Percentiles rank a stretch among this genome's conserved stretches.
Conservation (phyloP, 2,329 filamentous ascomycete species). For the Cladophialophora exuberans region DNA sequence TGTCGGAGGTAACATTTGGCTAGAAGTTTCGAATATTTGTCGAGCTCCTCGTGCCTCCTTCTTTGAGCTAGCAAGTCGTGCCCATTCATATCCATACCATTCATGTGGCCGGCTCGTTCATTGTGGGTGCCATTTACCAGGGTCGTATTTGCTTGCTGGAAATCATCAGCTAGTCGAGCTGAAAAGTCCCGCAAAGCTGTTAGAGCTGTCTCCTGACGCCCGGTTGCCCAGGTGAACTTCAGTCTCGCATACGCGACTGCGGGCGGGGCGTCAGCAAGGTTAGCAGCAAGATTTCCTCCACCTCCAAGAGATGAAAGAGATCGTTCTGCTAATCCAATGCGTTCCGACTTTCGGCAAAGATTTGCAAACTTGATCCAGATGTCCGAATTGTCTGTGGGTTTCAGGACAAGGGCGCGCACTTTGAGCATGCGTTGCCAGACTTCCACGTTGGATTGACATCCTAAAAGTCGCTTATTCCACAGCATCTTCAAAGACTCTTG, state of each 20-base stretch:
- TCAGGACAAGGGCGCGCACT: slow-evolving; percentile 87
- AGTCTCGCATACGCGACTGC: slow-evolving; percentile 95
- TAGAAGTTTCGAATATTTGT: slow-evolving; percentile 69
- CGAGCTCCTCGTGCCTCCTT: slow-evolving; percentile 52
- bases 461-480: slow-evolving; percentile 93
- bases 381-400: slow-evolving; percentile 89
- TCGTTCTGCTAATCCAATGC: slow-evolving; percentile 93
- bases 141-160: slow-evolving; percentile 49
- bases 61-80: slow-evolving; percentile 44
- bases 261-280: slow-evolving; percentile 56
- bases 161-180: slow-evolving; percentile 61
- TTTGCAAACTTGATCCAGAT: slow-evolving; percentile 99
- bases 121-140: slow-evolving; percentile 49
- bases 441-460: slow-evolving; percentile 95
- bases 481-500: slow-evolving; percentile 88
- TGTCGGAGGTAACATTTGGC: slow-evolving; percentile 96
- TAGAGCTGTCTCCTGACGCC: slow-evolving; percentile 66
- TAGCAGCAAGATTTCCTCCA: slow-evolving; percentile 40
- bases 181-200: slow-evolving; percentile 66
- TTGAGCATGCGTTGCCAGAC: slow-evolving; percentile 99
- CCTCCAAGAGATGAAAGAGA: slow-evolving; percentile 89
- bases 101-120: slow-evolving; percentile 49
- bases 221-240: slow-evolving; percentile 94
- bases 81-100: slow-evolving; percentile 41
- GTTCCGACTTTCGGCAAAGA: slow-evolving; percentile 92